These are phyloP conservation scores for Xylaria sp. DNA, from an alignment of 2,329 filamentous ascomycete species.

Conservation along the genomic window DNA sequence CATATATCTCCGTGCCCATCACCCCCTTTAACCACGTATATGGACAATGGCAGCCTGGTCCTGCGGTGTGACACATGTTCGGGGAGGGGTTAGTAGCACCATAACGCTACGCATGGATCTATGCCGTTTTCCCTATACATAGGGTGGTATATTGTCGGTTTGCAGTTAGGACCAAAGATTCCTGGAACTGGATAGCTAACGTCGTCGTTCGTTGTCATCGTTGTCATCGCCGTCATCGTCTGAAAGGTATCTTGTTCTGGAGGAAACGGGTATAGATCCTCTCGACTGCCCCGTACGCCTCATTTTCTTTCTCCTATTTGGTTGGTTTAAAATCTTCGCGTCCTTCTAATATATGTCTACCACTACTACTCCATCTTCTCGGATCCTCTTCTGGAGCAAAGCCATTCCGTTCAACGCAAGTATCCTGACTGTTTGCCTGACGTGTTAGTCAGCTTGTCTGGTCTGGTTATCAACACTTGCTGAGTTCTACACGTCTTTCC, in stretches of 20 bases:
- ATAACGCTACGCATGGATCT: neutral
- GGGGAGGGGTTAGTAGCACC: neutral
- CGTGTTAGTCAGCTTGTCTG: neutral
- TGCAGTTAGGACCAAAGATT: neutral
- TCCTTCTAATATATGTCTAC: neutral
- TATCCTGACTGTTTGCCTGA: neutral
- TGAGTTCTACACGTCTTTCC: neutral
- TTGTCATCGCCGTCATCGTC: neutral
- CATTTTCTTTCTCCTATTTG: neutral
- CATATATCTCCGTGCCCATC: conserved; percentile 26
- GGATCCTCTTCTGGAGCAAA: neutral
- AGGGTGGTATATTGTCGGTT: neutral
- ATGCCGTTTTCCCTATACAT: neutral
- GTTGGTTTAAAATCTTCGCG: neutral
- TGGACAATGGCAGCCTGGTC: conserved; percentile 38
- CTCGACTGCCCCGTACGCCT: neutral
- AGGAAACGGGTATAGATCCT: neutral
- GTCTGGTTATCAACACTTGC: neutral
- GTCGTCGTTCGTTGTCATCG: neutral
- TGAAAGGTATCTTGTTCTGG: too few relatives aligned
- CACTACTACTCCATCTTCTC: neutral
- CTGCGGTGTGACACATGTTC: conserved; percentile 42
- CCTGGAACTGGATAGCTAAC: neutral
- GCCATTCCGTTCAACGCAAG: neutral
- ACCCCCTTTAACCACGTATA: conserved; percentile 39